These are phyloP conservation scores for Sclerotinia subarctica DNA, from an alignment of 2,329 filamentous ascomycete species.

Conservation along the genomic window DNA sequence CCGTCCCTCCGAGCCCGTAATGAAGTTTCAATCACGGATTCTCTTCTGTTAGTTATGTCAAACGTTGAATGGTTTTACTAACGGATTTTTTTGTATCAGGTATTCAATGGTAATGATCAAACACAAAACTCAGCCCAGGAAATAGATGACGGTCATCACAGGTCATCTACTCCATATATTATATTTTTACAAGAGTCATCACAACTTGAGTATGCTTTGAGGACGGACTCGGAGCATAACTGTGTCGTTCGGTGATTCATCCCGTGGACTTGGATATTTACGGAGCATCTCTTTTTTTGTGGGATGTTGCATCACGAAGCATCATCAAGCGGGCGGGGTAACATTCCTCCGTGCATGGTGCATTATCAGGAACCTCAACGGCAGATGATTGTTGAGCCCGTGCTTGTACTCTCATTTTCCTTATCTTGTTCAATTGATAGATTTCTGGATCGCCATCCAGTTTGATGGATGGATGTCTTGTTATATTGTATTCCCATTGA, in stretches of 20 bases:
- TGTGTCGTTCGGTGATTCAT: background rate
- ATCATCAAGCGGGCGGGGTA: background rate
- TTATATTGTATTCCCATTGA: too few species aligned
- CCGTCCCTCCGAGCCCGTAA: background rate
- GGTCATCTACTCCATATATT: background rate
- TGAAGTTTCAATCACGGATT: background rate
- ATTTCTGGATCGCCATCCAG: background rate
- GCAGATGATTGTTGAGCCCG: background rate
- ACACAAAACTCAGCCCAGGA: constrained; percentile 37
- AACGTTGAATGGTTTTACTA: background rate
- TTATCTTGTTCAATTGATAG: background rate
- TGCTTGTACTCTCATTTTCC: background rate
- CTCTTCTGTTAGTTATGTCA: background rate
- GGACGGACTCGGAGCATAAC: background rate
- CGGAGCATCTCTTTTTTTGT: background rate
- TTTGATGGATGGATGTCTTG: too few species aligned
- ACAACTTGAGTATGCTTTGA: background rate
- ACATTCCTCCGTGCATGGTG: background rate
- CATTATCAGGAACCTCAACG: background rate
- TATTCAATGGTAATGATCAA: constrained; percentile 50
- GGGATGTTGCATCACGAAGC: background rate
- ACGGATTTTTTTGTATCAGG: constrained; percentile 33
- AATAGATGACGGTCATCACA: constrained; percentile 22
- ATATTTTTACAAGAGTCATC: too few species aligned
- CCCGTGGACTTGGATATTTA: background rate